Evolutionary conservation across 1,284 basidiomycete genomes (phyloP).

Genomic region (Kwoniella shivajii): DNA sequence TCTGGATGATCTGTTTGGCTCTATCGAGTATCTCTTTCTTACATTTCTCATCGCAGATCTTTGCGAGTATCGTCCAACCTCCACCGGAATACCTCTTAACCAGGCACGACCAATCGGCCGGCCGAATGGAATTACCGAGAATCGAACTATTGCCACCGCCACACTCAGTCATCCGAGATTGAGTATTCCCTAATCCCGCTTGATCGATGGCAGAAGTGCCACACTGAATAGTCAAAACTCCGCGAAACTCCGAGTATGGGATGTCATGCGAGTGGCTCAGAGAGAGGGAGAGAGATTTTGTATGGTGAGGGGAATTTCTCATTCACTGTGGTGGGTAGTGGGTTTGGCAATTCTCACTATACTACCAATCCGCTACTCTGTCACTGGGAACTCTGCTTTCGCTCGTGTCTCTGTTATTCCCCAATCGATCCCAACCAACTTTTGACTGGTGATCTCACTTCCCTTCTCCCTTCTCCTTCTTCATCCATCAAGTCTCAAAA

Average conservation of each 20-base stretch:
- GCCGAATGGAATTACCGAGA: not conserved
- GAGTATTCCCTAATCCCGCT: not conserved
- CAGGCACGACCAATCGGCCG: not conserved
- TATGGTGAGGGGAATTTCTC: not conserved
- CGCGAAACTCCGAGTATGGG: constrained; percentile 31
- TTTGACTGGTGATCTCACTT: too few species aligned
- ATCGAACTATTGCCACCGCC: not conserved
- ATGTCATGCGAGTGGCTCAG: not conserved
- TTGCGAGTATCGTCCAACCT: not conserved
- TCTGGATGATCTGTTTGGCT: too few species aligned
- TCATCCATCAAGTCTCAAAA: constrained; percentile 28
- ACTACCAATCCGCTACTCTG: not conserved
- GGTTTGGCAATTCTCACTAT: not conserved
- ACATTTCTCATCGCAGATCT: too few species aligned
- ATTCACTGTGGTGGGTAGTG: not conserved
- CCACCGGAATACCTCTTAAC: not conserved
- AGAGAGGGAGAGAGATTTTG: not conserved
- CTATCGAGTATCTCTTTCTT: too few species aligned
- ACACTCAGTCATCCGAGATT: not conserved
- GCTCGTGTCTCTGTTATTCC: too few species aligned
- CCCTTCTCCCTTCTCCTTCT: constrained; percentile 7
- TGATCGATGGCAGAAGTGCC: not conserved
- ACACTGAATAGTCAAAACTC: constrained; percentile 15
- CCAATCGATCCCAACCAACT: too few species aligned
- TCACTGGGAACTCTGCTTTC: too few species aligned